Evolutionary conservation across 306 rosid species (phyloP), one percentile per base, ranked within the genome.

Genomic region (Sicyos edulis): DNA sequence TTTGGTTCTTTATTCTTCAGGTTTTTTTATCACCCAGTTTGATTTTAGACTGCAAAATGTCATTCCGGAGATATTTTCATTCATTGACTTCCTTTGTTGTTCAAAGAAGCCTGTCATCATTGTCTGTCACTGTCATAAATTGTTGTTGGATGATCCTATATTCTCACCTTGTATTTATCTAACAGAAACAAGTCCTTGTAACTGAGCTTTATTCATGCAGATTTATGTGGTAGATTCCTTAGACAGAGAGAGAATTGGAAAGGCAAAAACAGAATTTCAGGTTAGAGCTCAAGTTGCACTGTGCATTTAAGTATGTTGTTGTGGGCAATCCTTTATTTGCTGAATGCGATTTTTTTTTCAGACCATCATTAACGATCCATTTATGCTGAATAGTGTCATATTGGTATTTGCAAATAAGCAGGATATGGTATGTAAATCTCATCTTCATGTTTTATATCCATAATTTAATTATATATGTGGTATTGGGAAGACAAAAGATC

Each of bases 391-490:
- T 74, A 90, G 96, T 82, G 91, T 87, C 83, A 88, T 92, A 79
- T 83, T 92, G 89, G 96, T 92, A 74, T 92, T 92, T 80, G 98
- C 98, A 26, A 92, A 92, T 76, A 92, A 92, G 83, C 98, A 92
- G 63, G 98, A 92, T 82, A 83, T 92, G 96, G 98, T 92, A 92
- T 53, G 96, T 76, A 47, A 40, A 40, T 29, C 54, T 72, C 70
- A 67, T 60, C 75, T 53, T 59, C 42, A 42, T 44, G 34, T 42
- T 44, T 11, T 65, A 44, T 65, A 44, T 65, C 54, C 71, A 65
- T 44, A 65, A 21, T 67, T 67, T 15, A 13, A 8, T 45, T 47
- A 7, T 67, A 13, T 47, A 15, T 67, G 15, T 45, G 54, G 19
- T 8, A 22, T 20, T 66, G 55, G 19, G 15, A 45, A 65, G 53